Base-by-base conservation (phyloP, 768 basidiomycete species). In the Calocybe indica region DNA sequence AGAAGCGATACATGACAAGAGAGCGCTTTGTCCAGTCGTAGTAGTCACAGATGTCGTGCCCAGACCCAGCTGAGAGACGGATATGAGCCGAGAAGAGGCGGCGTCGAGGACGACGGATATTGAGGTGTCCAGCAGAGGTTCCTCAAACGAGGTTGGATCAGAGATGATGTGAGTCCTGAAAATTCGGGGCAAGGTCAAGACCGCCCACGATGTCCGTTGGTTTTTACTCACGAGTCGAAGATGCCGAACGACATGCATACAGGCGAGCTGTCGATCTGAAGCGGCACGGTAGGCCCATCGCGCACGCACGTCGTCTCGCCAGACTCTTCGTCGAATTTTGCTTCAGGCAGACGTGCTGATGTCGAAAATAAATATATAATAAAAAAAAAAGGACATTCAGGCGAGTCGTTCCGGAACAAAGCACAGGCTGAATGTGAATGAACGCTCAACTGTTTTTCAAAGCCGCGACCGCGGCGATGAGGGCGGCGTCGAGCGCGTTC, bases 111-210 rank as follows among this genome's bases (percentile, higher is more conserved):
- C 67, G 32, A 93, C 62, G 1, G 82, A 80, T 47, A 92, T 59
- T 0, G 76, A 75, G 0, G 89, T 83, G 10, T 87, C 81, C 45
- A 93, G 76, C 6, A 96, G 72, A 0, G 90, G 87, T 54, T 92
- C 86, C 67, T 98, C 95, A 62, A 95, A 96, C 1, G 91, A 74
- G 0, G 91, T 87, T 1, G 92, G 89, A 64, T 98, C 95, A 0
- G 83, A 72, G 4, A 97, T 68, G 7, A 94, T 61, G 22, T 78
- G 71, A 42, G 77, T 76, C 31, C 86, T 88, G 55, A 22, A 22
- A 22, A 2, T 22, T 22, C 22, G 22, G 22, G 22, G 4, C 22
- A 22, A 22, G 22, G 22, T 22, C 22, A 22, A 22, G 22, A 22
- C 22, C 22, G 22, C 22, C 22, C 22, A 22, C 22, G 22, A 4